phyloP scores from a whole-genome alignment of 2,329 filamentous ascomycete genomes.

The Cytospora schulzeri region DNA sequence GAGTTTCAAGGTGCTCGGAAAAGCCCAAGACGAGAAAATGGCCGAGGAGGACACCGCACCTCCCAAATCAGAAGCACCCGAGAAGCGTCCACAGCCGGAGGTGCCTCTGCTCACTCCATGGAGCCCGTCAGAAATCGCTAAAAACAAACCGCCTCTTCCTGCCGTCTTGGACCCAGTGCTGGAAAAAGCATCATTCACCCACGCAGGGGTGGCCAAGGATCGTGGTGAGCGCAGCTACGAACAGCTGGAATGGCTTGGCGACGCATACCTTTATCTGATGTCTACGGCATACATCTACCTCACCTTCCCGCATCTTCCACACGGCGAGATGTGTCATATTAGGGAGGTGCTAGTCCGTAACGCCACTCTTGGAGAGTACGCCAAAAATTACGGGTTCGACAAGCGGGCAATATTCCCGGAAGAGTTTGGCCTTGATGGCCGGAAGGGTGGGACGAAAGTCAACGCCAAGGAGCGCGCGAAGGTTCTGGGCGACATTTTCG shows the following conservation, averaged over 20 bases:
- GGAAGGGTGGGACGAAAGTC: conserved; percentile 41
- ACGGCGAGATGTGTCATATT: conserved; percentile 73
- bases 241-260: conserved; percentile 83
- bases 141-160: conserved; percentile 60
- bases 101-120: conserved; percentile 46
- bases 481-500: conserved; percentile 83
- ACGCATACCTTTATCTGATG: conserved; percentile 80
- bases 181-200: conserved; percentile 67
- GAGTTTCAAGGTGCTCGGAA: conserved; percentile 17
- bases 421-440: conserved; percentile 43
- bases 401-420: conserved; percentile 60
- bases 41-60: background rate
- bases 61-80: conserved; percentile 20
- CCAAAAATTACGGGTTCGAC: conserved; percentile 70
- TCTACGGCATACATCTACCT: conserved; percentile 75
- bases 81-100: conserved; percentile 20
- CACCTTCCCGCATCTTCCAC: conserved; percentile 65
- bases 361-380: conserved; percentile 70
- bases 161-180: conserved; percentile 60
- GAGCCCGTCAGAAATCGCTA: conserved; percentile 52
- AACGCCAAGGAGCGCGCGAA: conserved; percentile 64
- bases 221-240: conserved; percentile 66
- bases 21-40: conserved; percentile 3
- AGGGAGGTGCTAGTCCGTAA: conserved; percentile 83
- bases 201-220: conserved; percentile 51